Evolutionary conservation across 176 grass and related monocot species (phyloP).

Genomic region (Triticum dicoccoides): DNA sequence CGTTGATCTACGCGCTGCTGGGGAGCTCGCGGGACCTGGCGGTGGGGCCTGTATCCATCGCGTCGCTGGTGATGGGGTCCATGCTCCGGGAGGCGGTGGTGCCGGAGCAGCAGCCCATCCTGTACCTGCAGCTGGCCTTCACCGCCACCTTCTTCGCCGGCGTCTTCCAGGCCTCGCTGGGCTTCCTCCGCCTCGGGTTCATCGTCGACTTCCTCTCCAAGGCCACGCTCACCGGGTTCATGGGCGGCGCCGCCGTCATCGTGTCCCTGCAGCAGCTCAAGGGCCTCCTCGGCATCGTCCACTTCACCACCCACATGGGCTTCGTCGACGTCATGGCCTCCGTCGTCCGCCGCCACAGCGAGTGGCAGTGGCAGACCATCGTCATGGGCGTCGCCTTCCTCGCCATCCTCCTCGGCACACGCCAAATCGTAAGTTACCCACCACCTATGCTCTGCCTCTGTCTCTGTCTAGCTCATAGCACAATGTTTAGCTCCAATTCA

Average conservation of each 20-base stretch:
- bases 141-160: constrained; percentile 97
- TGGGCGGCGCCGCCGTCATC: constrained; percentile 93
- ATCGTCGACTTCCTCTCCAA: constrained; percentile 97
- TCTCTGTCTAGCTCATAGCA: background rate
- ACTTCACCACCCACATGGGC: constrained; percentile 89
- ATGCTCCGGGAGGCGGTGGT: constrained; percentile 85
- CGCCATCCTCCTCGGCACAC: constrained; percentile 69
- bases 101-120: constrained; percentile 70
- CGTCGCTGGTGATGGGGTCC: constrained; percentile 96
- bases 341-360: constrained; percentile 56
- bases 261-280: constrained; percentile 98
- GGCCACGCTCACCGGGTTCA: constrained; percentile 82
- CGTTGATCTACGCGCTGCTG: constrained; percentile 88
- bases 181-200: constrained; percentile 83
- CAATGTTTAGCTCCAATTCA: background rate
- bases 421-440: constrained; percentile 74
- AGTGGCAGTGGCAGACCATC: constrained; percentile 97
- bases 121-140: constrained; percentile 96
- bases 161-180: constrained; percentile 86
- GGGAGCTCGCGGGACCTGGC: constrained; percentile 93
- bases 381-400: constrained; percentile 86
- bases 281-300: constrained; percentile 82
- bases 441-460: background rate
- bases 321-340: constrained; percentile 85
- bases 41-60: constrained; percentile 92